Base-by-base conservation (phyloP, 805 yeast genomes). In the Wickerhamiella kurtzmanii region DNA sequence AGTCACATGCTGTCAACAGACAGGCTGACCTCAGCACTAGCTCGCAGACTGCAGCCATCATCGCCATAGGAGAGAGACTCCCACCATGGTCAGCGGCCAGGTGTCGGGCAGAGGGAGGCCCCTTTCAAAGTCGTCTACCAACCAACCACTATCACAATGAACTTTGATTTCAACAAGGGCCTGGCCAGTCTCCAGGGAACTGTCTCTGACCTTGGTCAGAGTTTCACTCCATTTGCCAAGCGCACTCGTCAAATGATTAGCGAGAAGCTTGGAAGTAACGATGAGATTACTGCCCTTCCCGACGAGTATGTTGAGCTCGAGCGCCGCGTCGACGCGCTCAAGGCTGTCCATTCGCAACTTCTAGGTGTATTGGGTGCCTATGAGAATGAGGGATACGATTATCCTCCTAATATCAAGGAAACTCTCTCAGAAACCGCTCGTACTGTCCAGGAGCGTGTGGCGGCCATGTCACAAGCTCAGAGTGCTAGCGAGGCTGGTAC, bases 401-500 rank as follows among this genome's bases (percentile, higher is more conserved):
- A 84, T 62, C 95, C 95, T 8, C 75, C 77, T 47, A 79, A 80
- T 56, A 68, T 79, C 53, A 75, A 75, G 56, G 95, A 85, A 60
- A 77, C 87, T n/a, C 75, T 84, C 52, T 71, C 73, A 44, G 88
- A 81, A 52, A 73, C 82, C 49, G 79, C 86, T 45, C 78, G 78
- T 64, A 73, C 73, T 53, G 71, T 84, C 50, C 70, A 79, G 44
- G 69, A 72, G 46, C 75, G 83, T 55, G 80, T 83, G 43, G 70
- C 74, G 49, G 82, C 77, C 50, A 69, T 83, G 50, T 74, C 87
- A 16, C 75, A 73, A 59, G 94, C 87, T 13, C 73, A 80, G 43
- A 72, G 82, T 20, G 84, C 89, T 1, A 73, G 77, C n/a, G 94
- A 84, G 61, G 89, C 88, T 3, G 92, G 84, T 66, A 76, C 82